Evolutionary conservation across 2,329 filamentous ascomycete species (phyloP), one percentile per base, ranked within the genome.

Genomic region (Ophiostoma triangulosporum): DNA sequence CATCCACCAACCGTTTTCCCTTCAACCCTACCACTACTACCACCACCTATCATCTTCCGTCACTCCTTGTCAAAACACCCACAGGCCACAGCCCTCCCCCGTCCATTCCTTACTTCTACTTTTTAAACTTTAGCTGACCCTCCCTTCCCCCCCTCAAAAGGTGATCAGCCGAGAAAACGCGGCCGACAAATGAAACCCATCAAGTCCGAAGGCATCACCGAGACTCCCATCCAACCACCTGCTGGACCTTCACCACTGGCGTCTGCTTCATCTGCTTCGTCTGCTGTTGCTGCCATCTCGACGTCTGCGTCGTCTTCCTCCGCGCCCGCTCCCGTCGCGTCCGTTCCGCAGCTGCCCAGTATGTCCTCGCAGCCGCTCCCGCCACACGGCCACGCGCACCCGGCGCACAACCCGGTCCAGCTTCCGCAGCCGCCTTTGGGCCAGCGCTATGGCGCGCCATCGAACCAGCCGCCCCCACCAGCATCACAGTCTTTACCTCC

Each of bases 111-210:
- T 53, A 52, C 31, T 51, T 43, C 31, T 4, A 17, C 20, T 27
- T 35, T 36, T 43, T 29, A 24, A 43, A 43, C 38, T 43, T 43
- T 22, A 40, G 27, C 40, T 46, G 26, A 46, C 26, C 43, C 26
- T 43, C 20, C 38, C 24, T 7, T 17, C 33, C 43, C 43, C 26
- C 38, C 20, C 38, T 45, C 24, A 17, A 43, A 14, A 46, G 35
- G 46, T 33, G 68, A 73, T 59, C 73, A 74, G 59, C 71, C 74
- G 43, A 72, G 72, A 65, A 82, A 82, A 66, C 73, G 77, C 69
- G 76, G 74, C 62, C 77, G 78, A 69, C 75, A 76, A 59, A 80
- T 82, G 69, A 84, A 84, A 72, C 50, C 55, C 24, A 65, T 74
- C 57, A 74, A 75, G 67, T 62, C 73, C 60, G 74, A 73, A 58